Evolutionary conservation across 2,329 filamentous ascomycete genomes (phyloP), one percentile per base, ranked within the genome.

Genomic region (Phaeosphaeriaceae sp.): DNA sequence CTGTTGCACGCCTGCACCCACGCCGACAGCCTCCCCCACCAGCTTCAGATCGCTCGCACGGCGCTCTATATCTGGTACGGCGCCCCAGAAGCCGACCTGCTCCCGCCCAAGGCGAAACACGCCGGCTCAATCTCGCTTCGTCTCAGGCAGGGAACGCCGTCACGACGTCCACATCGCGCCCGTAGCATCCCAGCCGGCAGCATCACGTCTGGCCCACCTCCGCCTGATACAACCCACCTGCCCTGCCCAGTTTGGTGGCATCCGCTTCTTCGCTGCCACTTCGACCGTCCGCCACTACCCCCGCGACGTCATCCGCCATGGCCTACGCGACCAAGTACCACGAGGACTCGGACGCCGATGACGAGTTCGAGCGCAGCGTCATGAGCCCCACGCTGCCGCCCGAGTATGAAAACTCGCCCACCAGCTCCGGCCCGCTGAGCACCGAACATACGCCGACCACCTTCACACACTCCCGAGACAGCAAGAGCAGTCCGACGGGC

Each of bases 381-480:
- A 86, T 88, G 65, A 87, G 85, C 76, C 90, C 88, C 58, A 85
- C 87, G 66, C 83, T 88, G 62, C 83, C 82, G 54, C 85, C 82
- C 65, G 89, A 91, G 74, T 89, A 86, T 68, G 89, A 91, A 74
- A 82, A 83, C 61, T 90, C 88, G 44, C 88, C 88, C 58, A 90
- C 89, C 71, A 89, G 90, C 69, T 91, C 89, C 13, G 90, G 91
- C 65, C 85, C 89, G 58, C 86, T 86, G 42, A 91, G 87, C 48
- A 83, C 81, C 54, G 89, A 93, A 71, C 91, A 93, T 75, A 93
- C 91, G 7, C 91, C 91, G 20, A 94, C 91, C 49, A 92, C 89
- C 51, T 91, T 91, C 69, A 88, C 87, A 64, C 88, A 90, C 70
- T 87, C 85, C 74, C 53, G 74, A 27, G 87, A 85, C 70, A 85